A percentile compares a stretch with the other conserved stretches of the same genome.
Evolutionary conservation across 225 moss, liverwort and hornwort genomes (phyloP).

Genomic region (Bryoerythrophyllum caledonicum): DNA sequence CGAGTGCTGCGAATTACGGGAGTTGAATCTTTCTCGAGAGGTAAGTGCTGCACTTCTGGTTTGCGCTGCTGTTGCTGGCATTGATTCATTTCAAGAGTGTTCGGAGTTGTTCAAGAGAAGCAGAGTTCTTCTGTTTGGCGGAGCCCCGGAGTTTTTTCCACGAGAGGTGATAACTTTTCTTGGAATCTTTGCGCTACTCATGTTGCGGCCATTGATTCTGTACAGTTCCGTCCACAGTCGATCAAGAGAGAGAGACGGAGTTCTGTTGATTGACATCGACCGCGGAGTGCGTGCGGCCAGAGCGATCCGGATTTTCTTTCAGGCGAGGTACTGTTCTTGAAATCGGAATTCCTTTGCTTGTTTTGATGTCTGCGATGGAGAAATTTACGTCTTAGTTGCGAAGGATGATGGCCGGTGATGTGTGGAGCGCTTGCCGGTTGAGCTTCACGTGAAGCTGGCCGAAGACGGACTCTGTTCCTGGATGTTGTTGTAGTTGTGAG

Average conservation of each 20-base stretch:
- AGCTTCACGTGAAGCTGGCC: background rate
- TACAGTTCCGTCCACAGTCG: background rate
- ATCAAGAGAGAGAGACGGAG: slow-evolving; percentile 10
- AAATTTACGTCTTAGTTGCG: background rate
- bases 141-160: background rate
- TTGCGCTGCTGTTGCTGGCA: background rate
- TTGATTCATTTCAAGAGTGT: background rate
- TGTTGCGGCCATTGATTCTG: too few species aligned
- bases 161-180: background rate
- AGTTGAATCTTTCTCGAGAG: background rate
- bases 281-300: background rate
- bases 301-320: background rate
- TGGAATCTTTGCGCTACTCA: background rate
- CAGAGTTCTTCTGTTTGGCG: background rate
- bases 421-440: background rate
- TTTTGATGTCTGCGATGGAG: background rate
- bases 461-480: background rate
- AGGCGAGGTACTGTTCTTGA: background rate
- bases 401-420: background rate
- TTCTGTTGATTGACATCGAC: background rate
- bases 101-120: slow-evolving; percentile 7
- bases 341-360: background rate
- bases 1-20: background rate
- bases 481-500: background rate
- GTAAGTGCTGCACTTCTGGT: background rate